Evolutionary conservation across 345 rosid species (phyloP), one percentile per base, ranked within the genome.

Genomic region (Streptanthus diversifolius): DNA sequence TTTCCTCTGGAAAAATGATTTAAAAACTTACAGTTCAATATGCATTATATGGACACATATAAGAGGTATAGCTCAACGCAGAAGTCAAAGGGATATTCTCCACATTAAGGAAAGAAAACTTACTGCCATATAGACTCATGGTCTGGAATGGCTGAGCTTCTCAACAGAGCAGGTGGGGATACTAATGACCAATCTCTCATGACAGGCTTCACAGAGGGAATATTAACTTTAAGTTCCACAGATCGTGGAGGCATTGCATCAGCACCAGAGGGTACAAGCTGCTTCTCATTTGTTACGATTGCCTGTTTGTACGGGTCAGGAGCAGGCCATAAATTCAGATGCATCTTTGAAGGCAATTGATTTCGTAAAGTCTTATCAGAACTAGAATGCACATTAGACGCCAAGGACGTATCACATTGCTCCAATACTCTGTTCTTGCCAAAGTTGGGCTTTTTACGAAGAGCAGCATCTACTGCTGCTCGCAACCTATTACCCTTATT

Each of bases 61-160:
- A 36, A 43, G 14, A 69, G 14, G 71, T 18, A 45, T 19, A 14
- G 44, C 48, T 61, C 68, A 3, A 63, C 1, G 14, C 19, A 44
- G 25, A 25, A 63, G 22, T 17, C 71, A 63, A 53, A 43, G 19
- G 54, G 18, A 71, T 25, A 62, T 19, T 54, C 62, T 49, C 63
- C 40, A 71, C 27, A 60, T 25, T 51, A 69, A 49, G 66, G 62
- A 35, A 49, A 62, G 60, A 75, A 74, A 79, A 57, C 99, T 25
- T 90, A 95, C 99, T 83, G 95, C 99, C 99, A 95, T 53, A 90
- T 80, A 75, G 63, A 85, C 36, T 88, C 89, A 82, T 83, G 89
- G 78, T 87, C 95, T 25, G 99, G 98, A 55, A 95, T 82, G 69
- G 85, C 84, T 43, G 85, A 78, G 73, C 73, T 79, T 78, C 73